Base-by-base conservation (phyloP, 306 rosid species). In the Prunus mume region DNA sequence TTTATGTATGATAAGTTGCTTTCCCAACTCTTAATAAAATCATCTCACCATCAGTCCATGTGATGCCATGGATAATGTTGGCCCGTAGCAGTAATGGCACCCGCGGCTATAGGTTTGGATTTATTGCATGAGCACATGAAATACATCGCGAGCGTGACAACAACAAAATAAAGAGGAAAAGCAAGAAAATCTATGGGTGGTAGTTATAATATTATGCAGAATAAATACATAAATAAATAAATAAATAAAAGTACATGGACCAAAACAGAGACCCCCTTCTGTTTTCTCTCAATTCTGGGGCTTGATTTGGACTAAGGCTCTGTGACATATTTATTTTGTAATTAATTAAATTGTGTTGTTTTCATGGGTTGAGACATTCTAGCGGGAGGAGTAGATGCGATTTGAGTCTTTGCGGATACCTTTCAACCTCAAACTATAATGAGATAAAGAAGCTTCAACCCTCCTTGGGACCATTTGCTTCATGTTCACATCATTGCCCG, bases 321-420 rank as follows among this genome's bases (percentile, higher is more conserved):
- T 55, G 32, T 27, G 71, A 62, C 57, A 70, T 46, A 60, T 1
- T 57, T 0, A 3, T 9, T 9, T 2, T 0, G 24, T 22, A 22
- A 77, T 55, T 32, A 4, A 38, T 38, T 72, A 14, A 83, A 66
- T 60, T 72, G 12, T 5, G 41, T 58, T 65, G 79, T 83, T 72
- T 67, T 83, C 79, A 61, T 25, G 32, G 57, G 73, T 61, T 19
- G 41, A 65, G 82, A 80, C 87, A 83, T 83, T 83, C 84, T 45
- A 54, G 20, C 22, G 10, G 68, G 54, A 74, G 67, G 58, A 68
- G 54, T 63, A 5, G 68, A 73, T 73, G 73, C 34, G 82, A 77
- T 65, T 69, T 57, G 22, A 30, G 47, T 17, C 2, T 52, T 71
- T 65, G 47, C 65, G 45, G 84, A 43, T 52, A 76, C 45, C 18